These are phyloP conservation scores for Podospora conica DNA, from an alignment of 495 filamentous ascomycete species.

Conservation along the genomic window DNA sequence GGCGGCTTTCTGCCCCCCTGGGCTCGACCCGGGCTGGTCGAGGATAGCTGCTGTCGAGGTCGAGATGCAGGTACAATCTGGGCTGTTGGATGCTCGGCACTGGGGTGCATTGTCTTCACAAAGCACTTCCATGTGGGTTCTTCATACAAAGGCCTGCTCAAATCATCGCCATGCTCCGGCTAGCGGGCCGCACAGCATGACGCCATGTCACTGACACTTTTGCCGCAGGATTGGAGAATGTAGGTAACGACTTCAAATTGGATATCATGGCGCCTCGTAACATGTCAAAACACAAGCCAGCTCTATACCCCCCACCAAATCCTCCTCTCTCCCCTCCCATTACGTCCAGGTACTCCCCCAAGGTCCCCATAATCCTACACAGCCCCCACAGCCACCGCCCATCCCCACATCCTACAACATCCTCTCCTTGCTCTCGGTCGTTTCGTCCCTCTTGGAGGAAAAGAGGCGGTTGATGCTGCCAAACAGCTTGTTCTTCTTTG, in stretches of 20 bases:
- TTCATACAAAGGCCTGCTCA: background rate
- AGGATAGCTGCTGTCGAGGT: too few species aligned
- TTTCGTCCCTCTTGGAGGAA: background rate
- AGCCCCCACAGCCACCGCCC: background rate
- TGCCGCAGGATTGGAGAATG: background rate
- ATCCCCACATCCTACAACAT: background rate
- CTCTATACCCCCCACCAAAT: background rate
- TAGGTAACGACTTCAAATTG: background rate
- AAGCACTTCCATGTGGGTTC: too few species aligned
- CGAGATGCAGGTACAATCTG: too few species aligned
- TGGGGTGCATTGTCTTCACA: too few species aligned
- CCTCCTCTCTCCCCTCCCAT: background rate
- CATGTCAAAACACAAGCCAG: background rate
- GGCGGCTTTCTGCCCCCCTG: too few species aligned
- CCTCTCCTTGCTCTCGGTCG: constrained; percentile 1
- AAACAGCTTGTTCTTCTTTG: constrained; percentile 8
- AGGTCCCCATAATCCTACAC: background rate
- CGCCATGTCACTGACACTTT: too few species aligned
- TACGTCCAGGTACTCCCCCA: background rate
- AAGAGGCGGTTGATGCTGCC: constrained; percentile 13
- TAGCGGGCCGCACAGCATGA: too few species aligned
- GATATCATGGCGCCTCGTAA: background rate
- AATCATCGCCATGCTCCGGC: too few species aligned
- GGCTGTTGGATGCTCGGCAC: too few species aligned
- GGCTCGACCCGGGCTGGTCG: too few species aligned